Evolutionary conservation across 345 rosid species (phyloP).

Genomic region (Camelina neglecta): DNA sequence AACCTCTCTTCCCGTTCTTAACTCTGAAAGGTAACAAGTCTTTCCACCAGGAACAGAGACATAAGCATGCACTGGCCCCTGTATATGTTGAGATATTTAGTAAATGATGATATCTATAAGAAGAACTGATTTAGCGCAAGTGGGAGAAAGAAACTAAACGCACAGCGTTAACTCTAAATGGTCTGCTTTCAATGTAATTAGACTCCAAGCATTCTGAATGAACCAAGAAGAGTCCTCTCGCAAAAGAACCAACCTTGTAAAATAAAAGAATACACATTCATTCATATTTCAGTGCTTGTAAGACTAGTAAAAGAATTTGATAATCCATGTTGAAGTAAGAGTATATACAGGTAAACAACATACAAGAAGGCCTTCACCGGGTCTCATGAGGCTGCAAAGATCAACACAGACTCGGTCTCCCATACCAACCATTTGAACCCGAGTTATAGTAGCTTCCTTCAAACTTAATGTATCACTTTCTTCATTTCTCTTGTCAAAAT

Average conservation of each 20-base stretch:
- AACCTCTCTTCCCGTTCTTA: constrained; percentile 79
- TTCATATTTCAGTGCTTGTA: not conserved
- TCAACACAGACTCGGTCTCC: constrained; percentile 95
- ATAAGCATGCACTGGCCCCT: constrained; percentile 95
- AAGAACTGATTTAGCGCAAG: not conserved
- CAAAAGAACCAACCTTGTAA: constrained; percentile 83
- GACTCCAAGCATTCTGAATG: constrained; percentile 92
- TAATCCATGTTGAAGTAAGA: constrained; percentile 8
- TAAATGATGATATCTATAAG: constrained; percentile 4
- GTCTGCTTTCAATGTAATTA: constrained; percentile 86
- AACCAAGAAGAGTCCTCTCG: constrained; percentile 89
- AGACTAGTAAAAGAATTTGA: not conserved
- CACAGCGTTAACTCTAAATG: constrained; percentile 91
- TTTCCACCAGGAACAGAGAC: constrained; percentile 78
- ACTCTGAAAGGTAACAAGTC: constrained; percentile 88
- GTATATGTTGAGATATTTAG: constrained; percentile 10
- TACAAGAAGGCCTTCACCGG: constrained; percentile 95
- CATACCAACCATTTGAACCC: constrained; percentile 70
- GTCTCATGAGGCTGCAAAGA: constrained; percentile 91
- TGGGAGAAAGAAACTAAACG: constrained; percentile 36
- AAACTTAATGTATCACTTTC: constrained; percentile 60
- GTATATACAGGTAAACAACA: constrained; percentile 44
- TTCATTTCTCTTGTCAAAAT: constrained; percentile 78
- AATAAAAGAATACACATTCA: not conserved
- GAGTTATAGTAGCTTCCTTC: constrained; percentile 64